phyloP scores from a whole-genome alignment of 306 rosid genomes.

The Pterocarpus santalinus region DNA sequence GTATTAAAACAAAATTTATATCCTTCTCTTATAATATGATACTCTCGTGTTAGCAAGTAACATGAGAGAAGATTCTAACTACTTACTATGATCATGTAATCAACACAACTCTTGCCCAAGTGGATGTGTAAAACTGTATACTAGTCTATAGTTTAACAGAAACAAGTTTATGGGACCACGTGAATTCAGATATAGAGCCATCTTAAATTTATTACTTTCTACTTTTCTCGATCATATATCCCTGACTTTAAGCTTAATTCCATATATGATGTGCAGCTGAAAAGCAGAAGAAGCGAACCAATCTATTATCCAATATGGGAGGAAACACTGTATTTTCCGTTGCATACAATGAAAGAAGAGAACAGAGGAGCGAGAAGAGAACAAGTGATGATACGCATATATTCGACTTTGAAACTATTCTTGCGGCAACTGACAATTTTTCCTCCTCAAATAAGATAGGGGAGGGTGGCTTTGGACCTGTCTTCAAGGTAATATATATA shows the following conservation, averaged over 20 bases:
- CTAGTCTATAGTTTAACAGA: background rate
- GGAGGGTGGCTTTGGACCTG: constrained; percentile 41
- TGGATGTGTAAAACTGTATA: background rate
- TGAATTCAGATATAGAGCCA: background rate
- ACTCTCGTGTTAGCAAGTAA: too few species aligned
- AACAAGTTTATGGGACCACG: background rate
- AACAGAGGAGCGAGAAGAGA: background rate
- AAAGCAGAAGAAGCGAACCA: background rate
- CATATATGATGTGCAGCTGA: background rate
- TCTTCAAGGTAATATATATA: constrained; percentile 17
- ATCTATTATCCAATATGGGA: background rate
- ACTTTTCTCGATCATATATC: background rate
- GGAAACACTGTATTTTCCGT: background rate
- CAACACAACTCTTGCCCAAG: background rate
- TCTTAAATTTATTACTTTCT: background rate
- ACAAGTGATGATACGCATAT: constrained; percentile 3
- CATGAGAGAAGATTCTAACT: too few species aligned
- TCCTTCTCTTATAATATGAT: too few species aligned
- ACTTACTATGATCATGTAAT: background rate
- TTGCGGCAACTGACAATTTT: constrained; percentile 20
- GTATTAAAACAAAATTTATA: too few species aligned
- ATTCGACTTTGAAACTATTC: constrained; percentile 26
- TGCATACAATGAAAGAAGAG: background rate
- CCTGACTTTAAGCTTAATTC: background rate
- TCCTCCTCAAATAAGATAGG: constrained; percentile 4